Percentiles rank a stretch among this genome's conserved stretches.
Evolutionary conservation across 495 filamentous ascomycete species (phyloP).

Genomic region (Jackrogersella multiformis): DNA sequence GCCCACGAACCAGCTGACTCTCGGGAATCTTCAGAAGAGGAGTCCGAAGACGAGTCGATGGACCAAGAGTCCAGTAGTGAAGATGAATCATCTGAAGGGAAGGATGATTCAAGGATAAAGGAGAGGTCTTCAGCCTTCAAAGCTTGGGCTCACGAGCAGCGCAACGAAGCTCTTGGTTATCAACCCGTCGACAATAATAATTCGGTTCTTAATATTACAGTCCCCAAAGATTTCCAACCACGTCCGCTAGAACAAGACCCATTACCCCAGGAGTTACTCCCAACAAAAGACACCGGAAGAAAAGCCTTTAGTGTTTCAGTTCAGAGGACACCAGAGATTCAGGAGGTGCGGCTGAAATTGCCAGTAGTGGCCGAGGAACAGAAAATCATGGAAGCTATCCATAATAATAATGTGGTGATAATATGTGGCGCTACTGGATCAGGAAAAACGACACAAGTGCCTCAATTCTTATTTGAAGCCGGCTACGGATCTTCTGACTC

Average conservation of each 20-base stretch:
- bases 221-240: conserved; percentile 63
- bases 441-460: conserved; percentile 96
- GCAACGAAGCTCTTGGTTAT: conserved; percentile 75
- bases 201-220: conserved; percentile 52
- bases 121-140: conserved; percentile 82
- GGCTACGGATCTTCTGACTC: conserved; percentile 84
- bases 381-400: conserved; percentile 97
- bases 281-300: conserved; percentile 67
- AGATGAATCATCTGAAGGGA: conserved; percentile 46
- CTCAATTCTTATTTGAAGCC: conserved; percentile 93
- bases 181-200: conserved; percentile 46
- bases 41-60: conserved; percentile 40
- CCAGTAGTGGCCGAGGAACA: conserved; percentile 96
- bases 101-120: conserved; percentile 45
- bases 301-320: conserved; percentile 83
- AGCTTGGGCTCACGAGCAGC: conserved; percentile 85
- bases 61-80: conserved; percentile 47
- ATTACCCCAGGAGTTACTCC: conserved; percentile 75
- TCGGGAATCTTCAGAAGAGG: conserved; percentile 31
- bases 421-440: conserved; percentile 97
- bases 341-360: conserved; percentile 77
- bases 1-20: conserved; percentile 29
- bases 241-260: conserved; percentile 76
- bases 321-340: conserved; percentile 74
- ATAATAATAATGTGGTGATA: conserved; percentile 85